Percentiles rank a stretch among this genome's conserved stretches.
Evolutionary conservation across 2,329 filamentous ascomycete species (phyloP).

Genomic region (Fonsecaea multimorphosa): DNA sequence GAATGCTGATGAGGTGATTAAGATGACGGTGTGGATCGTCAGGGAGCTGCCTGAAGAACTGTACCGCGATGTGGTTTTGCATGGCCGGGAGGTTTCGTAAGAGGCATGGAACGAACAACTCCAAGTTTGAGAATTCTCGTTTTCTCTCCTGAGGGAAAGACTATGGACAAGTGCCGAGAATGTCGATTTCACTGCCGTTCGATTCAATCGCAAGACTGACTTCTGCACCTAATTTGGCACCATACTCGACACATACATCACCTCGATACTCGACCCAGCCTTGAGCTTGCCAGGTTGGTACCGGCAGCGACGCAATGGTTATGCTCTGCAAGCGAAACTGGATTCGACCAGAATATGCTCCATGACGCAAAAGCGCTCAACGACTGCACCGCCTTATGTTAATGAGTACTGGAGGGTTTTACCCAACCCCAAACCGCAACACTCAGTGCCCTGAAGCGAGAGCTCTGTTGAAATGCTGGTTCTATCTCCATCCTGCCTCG

Average conservation of each 20-base stretch:
- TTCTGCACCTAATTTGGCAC: neutral
- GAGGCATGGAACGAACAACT: neutral
- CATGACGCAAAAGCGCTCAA: neutral
- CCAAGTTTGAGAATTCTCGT: neutral
- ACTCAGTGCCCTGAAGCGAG: neutral
- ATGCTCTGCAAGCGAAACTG: neutral
- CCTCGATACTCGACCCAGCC: neutral
- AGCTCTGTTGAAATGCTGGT: neutral
- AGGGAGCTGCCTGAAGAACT: conserved; percentile 89
- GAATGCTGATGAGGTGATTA: conserved; percentile 82
- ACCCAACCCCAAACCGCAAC: neutral
- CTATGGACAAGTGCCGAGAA: neutral
- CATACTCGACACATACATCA: neutral
- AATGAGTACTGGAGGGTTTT: neutral
- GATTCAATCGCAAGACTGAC: neutral
- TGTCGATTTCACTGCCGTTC: neutral
- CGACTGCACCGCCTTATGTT: neutral
- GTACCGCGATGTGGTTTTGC: conserved; percentile 85
- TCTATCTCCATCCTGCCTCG: neutral
- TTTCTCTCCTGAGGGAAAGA: neutral
- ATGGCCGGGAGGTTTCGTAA: conserved; percentile 62
- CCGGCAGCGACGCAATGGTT: neutral
- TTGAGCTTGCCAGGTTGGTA: neutral
- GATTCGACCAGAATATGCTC: neutral
- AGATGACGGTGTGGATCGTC: conserved; percentile 82